These are phyloP conservation scores for Geotrichum cucujoidarum DNA, from an alignment of 1,139 yeast genomes.

Conservation along the genomic window DNA sequence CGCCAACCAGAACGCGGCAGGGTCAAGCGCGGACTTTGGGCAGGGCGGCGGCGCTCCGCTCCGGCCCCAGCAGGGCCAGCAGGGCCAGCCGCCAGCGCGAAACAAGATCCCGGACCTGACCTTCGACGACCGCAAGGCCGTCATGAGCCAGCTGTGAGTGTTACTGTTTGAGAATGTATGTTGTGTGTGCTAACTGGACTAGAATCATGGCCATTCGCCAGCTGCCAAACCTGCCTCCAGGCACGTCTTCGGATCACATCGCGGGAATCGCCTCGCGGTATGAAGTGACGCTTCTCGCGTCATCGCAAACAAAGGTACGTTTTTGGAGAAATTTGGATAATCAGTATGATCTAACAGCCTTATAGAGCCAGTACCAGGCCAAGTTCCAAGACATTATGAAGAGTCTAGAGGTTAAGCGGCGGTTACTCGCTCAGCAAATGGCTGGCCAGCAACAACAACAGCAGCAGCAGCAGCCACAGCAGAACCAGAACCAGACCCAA, in stretches of 20 bases:
- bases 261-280: slow-evolving; percentile 2
- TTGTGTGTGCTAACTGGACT: no score
- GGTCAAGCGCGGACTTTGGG: neutral
- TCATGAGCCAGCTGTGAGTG: slow-evolving; percentile 9
- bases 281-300: neutral
- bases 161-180: no score
- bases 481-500: neutral
- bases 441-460: neutral
- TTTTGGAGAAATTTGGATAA: neutral
- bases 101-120: neutral
- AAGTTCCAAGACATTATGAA: slow-evolving; percentile 4
- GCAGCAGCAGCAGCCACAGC: no score
- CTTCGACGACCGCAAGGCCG: slow-evolving; percentile 4
- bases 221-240: slow-evolving; percentile 4
- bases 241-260: neutral
- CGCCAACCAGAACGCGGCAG: no score
- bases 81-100: slow-evolving; percentile 1
- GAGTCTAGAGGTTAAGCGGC: neutral
- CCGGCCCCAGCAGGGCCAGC: slow-evolving; percentile 4
- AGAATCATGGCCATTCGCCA: neutral
- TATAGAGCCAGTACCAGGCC: slow-evolving; percentile 6
- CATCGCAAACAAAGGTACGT: slow-evolving; percentile 3
- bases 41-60: slow-evolving; percentile 1
- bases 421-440: neutral
- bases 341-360: neutral